These are phyloP conservation scores for Botrytis porri DNA, from an alignment of 2,329 filamentous ascomycete genomes.

Conservation along the genomic window DNA sequence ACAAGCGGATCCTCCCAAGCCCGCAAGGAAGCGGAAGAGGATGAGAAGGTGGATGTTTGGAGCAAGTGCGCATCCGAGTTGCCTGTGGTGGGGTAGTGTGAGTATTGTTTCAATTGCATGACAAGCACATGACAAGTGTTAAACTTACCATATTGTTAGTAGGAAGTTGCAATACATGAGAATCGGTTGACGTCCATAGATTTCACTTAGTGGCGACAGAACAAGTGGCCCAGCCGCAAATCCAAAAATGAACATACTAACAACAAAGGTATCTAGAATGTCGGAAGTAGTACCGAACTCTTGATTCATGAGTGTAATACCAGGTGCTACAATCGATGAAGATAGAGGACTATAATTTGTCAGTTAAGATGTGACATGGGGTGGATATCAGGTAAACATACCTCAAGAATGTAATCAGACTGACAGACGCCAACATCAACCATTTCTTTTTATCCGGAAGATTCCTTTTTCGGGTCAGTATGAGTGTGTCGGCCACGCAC, in stretches of 20 bases:
- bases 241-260: constrained; percentile 56
- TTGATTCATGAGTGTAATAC: constrained; percentile 32
- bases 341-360: constrained; percentile 29
- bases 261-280: constrained; percentile 24
- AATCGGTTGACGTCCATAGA: constrained; percentile 59
- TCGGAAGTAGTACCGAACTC: constrained; percentile 26
- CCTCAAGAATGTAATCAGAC: constrained; percentile 22
- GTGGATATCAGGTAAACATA: constrained; percentile 3
- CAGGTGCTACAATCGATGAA: constrained; percentile 46
- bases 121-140: constrained; percentile 43
- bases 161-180: constrained; percentile 44
- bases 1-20: constrained; percentile 39
- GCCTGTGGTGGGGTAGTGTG: constrained; percentile 43
- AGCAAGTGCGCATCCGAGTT: constrained; percentile 52
- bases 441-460: constrained; percentile 17
- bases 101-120: constrained; percentile 46
- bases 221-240: constrained; percentile 57
- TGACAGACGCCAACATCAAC: constrained; percentile 18
- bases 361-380: constrained; percentile 1
- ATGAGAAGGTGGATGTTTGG: constrained; percentile 49
- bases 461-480: constrained; percentile 15
- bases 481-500: not conserved
- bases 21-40: constrained; percentile 58
- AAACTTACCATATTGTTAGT: constrained; percentile 42
- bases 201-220: constrained; percentile 57